Base-by-base conservation (phyloP, 2,329 filamentous ascomycete genomes). In the Diaporthe vaccinii region DNA sequence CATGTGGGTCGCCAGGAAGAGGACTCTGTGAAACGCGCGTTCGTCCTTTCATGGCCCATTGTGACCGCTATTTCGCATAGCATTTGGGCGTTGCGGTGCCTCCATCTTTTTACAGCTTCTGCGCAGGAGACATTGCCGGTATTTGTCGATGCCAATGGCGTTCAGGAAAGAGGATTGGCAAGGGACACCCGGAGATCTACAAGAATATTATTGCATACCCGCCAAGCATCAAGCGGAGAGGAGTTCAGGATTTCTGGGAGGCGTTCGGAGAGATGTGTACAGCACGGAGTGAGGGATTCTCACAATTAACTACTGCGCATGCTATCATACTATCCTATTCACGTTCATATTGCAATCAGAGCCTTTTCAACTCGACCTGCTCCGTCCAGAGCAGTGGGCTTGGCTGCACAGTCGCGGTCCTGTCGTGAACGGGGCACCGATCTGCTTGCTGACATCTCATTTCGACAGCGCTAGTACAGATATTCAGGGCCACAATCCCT, bases 1-100 rank as follows among this genome's bases (percentile, higher is more conserved):
- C 22, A 76, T 76, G 75, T 65, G 72, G 61, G 31, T 67, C 10
- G 53, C 73, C 28, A 69, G 73, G 62, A 58, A 28, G 49, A 71
- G 58, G 59, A 53, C 34, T 41, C 49, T 68, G n/a, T 69, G n/a
- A 55, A 12, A 55, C 25, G 14, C 17, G 41, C 17, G 7, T 14
- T 14, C 12, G 46, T 41, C 17, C 31, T 46, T 25, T 31, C 34
- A 44, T 41, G 14, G 34, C n/a, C 41, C 20, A 22, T 20, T 20
- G 25, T 51, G 55, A 39, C 25, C 31, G 31, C 41, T 31, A 28
- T 57, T 28, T 44, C 17, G 58, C 58, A 44, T 46, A 28, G 46
- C 36, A 36, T 36, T 22, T 44, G 25, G 36, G n/a, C 46, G 44
- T 34, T 22, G 20, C 22, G 15, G 57, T 17, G 28, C 9, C 7